Evolutionary conservation across 1,139 yeast species (phyloP).

Genomic region (Suhomyces kunorum): DNA sequence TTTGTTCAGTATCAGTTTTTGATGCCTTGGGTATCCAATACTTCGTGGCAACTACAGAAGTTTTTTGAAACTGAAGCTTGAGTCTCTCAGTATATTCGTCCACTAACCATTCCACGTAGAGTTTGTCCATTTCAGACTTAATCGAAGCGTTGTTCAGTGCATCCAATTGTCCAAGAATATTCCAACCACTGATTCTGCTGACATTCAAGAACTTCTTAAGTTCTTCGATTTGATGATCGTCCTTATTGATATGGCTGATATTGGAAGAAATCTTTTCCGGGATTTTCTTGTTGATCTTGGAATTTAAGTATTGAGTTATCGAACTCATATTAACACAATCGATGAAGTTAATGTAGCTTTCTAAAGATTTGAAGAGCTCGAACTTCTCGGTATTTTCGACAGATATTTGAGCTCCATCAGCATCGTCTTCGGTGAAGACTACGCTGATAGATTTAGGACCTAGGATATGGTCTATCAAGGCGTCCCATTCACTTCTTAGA

Average conservation of each 20-base stretch:
- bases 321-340: slow-evolving; percentile 27
- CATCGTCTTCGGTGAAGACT: slow-evolving; percentile 9
- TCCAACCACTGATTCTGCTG: slow-evolving; percentile 32
- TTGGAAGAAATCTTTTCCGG: slow-evolving; percentile 34
- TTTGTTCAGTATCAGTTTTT: slow-evolving; percentile 4
- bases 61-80: slow-evolving; percentile 18
- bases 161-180: slow-evolving; percentile 26
- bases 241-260: slow-evolving; percentile 28
- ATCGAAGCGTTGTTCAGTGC: slow-evolving; percentile 17
- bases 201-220: slow-evolving; percentile 28
- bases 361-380: slow-evolving; percentile 25
- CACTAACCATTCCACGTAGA: slow-evolving; percentile 34
- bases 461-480: slow-evolving; percentile 13
- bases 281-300: slow-evolving; percentile 34
- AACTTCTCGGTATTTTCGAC: slow-evolving; percentile 1
- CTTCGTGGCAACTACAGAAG: not conserved
- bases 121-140: slow-evolving; percentile 26
- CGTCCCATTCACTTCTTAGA: slow-evolving; percentile 14
- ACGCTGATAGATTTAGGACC: slow-evolving; percentile 3
- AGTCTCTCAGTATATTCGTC: slow-evolving; percentile 20
- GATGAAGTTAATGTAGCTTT: slow-evolving; percentile 33
- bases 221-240: slow-evolving; percentile 19
- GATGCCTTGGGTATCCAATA: slow-evolving; percentile 3
- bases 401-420: slow-evolving; percentile 10
- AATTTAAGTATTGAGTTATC: slow-evolving; percentile 30